Percentiles rank a stretch among this genome's conserved stretches.
These are phyloP conservation scores for Hanseniaspora meyeri DNA, from an alignment of 805 yeast genomes.

Conservation along the genomic window DNA sequence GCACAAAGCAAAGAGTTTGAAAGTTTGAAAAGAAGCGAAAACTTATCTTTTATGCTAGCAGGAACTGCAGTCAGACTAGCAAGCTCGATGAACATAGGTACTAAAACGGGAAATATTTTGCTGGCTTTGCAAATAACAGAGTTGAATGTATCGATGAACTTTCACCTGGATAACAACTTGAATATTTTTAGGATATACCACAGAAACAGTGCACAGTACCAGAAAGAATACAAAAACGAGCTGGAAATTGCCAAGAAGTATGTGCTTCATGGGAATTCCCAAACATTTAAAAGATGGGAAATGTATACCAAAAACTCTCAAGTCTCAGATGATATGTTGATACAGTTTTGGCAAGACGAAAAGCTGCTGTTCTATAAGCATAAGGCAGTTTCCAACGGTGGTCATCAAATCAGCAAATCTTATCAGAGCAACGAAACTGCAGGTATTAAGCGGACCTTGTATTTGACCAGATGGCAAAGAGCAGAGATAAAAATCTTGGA, in stretches of 20 bases:
- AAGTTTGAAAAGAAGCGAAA: conserved; percentile 73
- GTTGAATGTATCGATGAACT: conserved; percentile 66
- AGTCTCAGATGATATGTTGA: conserved; percentile 20
- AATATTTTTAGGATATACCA: conserved; percentile 5
- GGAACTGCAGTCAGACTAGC: conserved; percentile 80
- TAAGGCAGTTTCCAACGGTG: conserved; percentile 2
- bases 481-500: conserved; percentile 73
- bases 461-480: conserved; percentile 38
- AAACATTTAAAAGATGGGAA: conserved; percentile 17
- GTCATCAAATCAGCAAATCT: conserved; percentile 10
- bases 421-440: conserved; percentile 15
- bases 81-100: conserved; percentile 73
- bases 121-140: conserved; percentile 79
- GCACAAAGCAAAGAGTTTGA: conserved; percentile 41
- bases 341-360: conserved; percentile 28
- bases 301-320: background rate
- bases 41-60: conserved; percentile 89
- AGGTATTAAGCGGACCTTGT: conserved; percentile 36
- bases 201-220: background rate
- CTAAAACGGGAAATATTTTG: conserved; percentile 57
- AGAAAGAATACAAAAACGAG: background rate
- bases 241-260: conserved; percentile 18
- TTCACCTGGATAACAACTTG: conserved; percentile 68
- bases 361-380: conserved; percentile 22
- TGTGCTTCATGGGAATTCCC: conserved; percentile 25